A percentile compares a stretch with the other conserved stretches of the same genome.
Evolutionary conservation across 768 basidiomycete species (phyloP).

Genomic region (Imleria badia): DNA sequence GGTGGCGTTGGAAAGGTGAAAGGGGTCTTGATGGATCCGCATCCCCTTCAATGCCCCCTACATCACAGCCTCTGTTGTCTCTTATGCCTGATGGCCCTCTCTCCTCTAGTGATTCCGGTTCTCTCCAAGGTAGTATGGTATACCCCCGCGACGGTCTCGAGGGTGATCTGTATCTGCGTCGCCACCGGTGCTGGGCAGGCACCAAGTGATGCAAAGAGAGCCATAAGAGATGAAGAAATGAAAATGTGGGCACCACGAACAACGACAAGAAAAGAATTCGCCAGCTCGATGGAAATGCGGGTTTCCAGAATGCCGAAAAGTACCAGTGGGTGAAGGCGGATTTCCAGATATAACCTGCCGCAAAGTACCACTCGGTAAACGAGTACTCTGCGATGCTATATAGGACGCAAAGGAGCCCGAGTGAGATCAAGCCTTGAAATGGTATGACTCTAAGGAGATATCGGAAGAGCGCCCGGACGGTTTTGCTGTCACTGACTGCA

Average conservation of each 20-base stretch:
- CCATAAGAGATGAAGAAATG: conserved; percentile 8
- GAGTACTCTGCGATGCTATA: conserved; percentile 9
- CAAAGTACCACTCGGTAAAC: too few species aligned
- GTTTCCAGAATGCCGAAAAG: conserved; percentile 15
- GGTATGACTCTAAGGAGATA: background rate
- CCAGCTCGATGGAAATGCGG: conserved; percentile 21
- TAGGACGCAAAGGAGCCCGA: background rate
- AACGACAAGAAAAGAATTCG: conserved; percentile 13
- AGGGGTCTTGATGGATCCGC: background rate
- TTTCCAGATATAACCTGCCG: too few species aligned
- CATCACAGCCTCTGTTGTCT: background rate
- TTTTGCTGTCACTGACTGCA: background rate
- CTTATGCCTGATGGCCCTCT: background rate
- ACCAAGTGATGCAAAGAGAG: background rate
- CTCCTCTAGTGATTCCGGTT: conserved; percentile 6
- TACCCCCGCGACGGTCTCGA: conserved; percentile 2
- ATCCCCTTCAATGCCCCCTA: background rate
- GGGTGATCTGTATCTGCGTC: background rate
- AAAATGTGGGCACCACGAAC: conserved; percentile 11
- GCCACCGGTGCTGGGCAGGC: background rate
- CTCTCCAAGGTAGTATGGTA: conserved; percentile 6
- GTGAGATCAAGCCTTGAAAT: background rate
- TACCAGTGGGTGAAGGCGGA: too few species aligned
- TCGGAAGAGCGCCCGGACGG: background rate
- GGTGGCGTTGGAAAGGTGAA: background rate